Conservation (phyloP, 2,329 filamentous ascomycete species). For the Helicocarpus griseus region DNA sequence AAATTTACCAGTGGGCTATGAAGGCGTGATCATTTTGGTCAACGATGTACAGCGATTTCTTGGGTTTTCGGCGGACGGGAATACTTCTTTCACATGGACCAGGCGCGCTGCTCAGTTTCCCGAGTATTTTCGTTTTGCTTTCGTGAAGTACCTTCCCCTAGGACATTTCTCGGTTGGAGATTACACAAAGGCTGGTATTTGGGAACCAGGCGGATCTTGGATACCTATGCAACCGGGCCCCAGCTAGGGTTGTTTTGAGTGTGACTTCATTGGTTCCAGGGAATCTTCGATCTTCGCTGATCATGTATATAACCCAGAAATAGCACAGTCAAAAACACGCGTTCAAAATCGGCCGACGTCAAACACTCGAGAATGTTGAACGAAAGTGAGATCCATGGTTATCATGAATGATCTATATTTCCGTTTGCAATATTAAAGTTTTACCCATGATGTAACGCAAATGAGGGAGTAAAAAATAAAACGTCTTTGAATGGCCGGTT, state of each 20-base stretch:
- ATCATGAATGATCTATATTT: too few relatives aligned
- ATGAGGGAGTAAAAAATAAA: too few relatives aligned
- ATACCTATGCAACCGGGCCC: constrained; percentile 3
- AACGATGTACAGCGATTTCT: constrained; percentile 53
- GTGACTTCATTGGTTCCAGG: too few relatives aligned
- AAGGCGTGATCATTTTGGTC: constrained; percentile 50
- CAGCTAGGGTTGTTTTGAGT: constrained; percentile 4
- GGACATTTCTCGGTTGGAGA: constrained; percentile 33
- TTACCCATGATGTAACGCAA: too few relatives aligned
- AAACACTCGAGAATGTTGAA: too few relatives aligned
- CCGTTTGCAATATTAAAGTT: too few relatives aligned
- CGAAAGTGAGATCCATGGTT: too few relatives aligned
- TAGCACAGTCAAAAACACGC: too few relatives aligned
- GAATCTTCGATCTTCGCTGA: too few relatives aligned
- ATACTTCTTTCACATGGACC: constrained; percentile 27
- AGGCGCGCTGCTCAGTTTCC: constrained; percentile 19
- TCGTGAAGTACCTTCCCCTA: constrained; percentile 22
- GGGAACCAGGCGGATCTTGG: constrained; percentile 20
- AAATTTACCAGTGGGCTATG: constrained; percentile 24
- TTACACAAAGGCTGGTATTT: constrained; percentile 27
- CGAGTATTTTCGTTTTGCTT: constrained; percentile 37
- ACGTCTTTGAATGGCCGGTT: too few relatives aligned
- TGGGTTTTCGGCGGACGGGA: constrained; percentile 33
- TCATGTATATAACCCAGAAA: too few relatives aligned
- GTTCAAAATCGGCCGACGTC: too few relatives aligned